Conservation (phyloP, 2,329 filamentous ascomycete genomes). For the Epichloe sp. region DNA sequence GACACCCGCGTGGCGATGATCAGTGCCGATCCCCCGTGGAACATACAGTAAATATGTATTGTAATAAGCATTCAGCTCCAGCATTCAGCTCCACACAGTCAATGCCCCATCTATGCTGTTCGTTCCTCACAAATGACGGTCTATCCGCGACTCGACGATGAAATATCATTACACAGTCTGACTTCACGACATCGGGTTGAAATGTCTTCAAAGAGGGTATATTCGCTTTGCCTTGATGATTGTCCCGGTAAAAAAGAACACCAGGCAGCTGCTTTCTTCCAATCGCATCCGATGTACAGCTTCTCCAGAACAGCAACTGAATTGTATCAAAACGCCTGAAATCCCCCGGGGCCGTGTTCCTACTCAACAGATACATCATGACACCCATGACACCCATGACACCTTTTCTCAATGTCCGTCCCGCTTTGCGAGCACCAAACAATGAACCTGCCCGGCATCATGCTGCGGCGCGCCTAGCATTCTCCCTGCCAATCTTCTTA, state of each 20-base stretch:
- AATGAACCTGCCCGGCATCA: constrained; percentile 8
- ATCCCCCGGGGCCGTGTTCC: not conserved
- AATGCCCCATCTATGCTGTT: too few species aligned
- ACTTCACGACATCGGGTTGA: not conserved
- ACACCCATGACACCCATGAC: not conserved
- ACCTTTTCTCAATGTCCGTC: not conserved
- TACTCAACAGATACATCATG: not conserved
- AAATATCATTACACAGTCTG: too few species aligned
- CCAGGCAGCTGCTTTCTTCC: not conserved
- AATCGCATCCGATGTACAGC: not conserved
- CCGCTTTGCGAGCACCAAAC: too few species aligned
- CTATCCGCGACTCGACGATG: too few species aligned
- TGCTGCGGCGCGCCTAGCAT: constrained; percentile 23
- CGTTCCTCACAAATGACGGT: too few species aligned
- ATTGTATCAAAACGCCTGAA: not conserved
- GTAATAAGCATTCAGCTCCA: too few species aligned
- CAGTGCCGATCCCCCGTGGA: not conserved
- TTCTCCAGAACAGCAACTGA: not conserved
- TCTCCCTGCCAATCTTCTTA: constrained; percentile 30
- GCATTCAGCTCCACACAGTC: too few species aligned
- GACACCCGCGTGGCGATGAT: not conserved
- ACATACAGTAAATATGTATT: too few species aligned
- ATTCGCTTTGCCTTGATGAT: not conserved
- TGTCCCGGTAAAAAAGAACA: not conserved
- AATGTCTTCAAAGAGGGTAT: not conserved